These are phyloP conservation scores for Sugiyamaella boreocaroliniensis DNA, from an alignment of 805 yeast genomes.

Conservation along the genomic window DNA sequence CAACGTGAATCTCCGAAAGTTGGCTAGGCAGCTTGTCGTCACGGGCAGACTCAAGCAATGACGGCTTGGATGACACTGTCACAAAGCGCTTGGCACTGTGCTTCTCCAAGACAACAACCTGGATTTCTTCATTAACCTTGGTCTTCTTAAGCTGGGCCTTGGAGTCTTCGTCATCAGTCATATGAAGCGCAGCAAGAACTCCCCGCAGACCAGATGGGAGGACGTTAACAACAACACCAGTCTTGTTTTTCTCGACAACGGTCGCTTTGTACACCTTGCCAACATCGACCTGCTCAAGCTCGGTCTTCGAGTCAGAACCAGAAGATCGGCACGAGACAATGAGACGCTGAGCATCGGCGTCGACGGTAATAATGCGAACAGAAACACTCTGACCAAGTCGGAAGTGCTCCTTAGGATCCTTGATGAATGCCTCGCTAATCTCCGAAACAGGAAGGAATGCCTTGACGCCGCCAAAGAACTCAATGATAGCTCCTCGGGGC, in stretches of 20 bases:
- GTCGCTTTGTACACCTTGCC: constrained; percentile 49
- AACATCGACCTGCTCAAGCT: constrained; percentile 43
- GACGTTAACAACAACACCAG: constrained; percentile 60
- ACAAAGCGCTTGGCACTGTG: constrained; percentile 55
- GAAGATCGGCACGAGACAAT: constrained; percentile 64
- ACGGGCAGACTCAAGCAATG: constrained; percentile 60
- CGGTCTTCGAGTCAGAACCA: constrained; percentile 40
- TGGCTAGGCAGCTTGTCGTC: constrained; percentile 46
- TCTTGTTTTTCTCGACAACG: constrained; percentile 70
- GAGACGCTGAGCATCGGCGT: constrained; percentile 47
- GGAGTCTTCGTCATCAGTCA: constrained; percentile 69
- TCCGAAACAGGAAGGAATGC: constrained; percentile 85
- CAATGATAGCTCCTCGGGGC: constrained; percentile 72
- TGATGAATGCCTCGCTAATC: constrained; percentile 82
- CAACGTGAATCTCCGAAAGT: constrained; percentile 51
- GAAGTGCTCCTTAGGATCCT: constrained; percentile 68
- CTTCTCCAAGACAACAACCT: constrained; percentile 61
- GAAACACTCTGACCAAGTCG: constrained; percentile 77
- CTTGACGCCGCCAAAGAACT: constrained; percentile 70
- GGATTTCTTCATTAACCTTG: constrained; percentile 52
- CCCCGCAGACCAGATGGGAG: constrained; percentile 51
- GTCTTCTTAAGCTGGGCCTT: constrained; percentile 58
- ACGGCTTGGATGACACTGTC: constrained; percentile 55
- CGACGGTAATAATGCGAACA: constrained; percentile 57
- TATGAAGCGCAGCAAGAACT: constrained; percentile 64